phyloP scores from a whole-genome alignment of 164 flowering plant species.

The Amborella trichopoda region DNA sequence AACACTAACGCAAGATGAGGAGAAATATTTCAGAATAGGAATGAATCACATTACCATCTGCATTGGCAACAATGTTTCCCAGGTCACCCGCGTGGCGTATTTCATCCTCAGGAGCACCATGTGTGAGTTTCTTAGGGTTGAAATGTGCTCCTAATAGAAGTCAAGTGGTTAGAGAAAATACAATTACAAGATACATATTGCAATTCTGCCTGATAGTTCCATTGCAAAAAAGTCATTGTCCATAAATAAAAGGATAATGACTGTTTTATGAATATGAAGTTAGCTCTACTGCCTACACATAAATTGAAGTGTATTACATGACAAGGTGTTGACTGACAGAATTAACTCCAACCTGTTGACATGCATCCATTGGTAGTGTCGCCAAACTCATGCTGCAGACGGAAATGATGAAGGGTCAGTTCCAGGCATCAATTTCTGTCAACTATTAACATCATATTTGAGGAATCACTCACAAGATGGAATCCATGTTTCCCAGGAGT shows the following conservation, averaged over 20 bases:
- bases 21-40: background rate
- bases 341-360: constrained; percentile 54
- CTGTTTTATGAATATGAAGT: too few species aligned
- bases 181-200: too few species aligned
- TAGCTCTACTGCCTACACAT: too few species aligned
- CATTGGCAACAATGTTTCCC: constrained; percentile 96
- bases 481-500: constrained; percentile 84
- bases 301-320: too few species aligned
- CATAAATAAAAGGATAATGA: too few species aligned
- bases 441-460: background rate
- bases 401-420: too few species aligned
- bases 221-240: too few species aligned
- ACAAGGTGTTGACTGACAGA: too few species aligned
- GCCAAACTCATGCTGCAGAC: constrained; percentile 85
- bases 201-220: too few species aligned
- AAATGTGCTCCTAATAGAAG: background rate
- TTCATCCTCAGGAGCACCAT: constrained; percentile 93
- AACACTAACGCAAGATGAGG: background rate
- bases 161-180: too few species aligned
- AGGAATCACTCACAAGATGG: constrained; percentile 21
- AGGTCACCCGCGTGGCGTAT: constrained; percentile 99
- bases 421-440: too few species aligned
- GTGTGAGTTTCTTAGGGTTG: constrained; percentile 49
- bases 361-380: constrained; percentile 96
- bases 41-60: constrained; percentile 46